Evolutionary conservation across 371 early-diverging fungal species (phyloP).

Genomic region (Lichtheimia corymbifera): DNA sequence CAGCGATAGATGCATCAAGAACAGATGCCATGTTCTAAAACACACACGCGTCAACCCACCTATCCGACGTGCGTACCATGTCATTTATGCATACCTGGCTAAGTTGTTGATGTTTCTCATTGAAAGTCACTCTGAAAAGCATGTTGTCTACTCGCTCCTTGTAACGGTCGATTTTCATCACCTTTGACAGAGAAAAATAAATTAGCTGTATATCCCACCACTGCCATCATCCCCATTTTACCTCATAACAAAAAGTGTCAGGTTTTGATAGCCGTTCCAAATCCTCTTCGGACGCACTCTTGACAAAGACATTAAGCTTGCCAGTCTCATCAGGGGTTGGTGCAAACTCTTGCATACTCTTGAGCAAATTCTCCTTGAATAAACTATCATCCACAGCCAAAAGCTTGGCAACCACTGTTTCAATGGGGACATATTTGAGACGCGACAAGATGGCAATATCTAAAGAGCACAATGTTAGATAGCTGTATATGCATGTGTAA

Average conservation of each 20-base stretch:
- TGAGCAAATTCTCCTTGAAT: conserved; percentile 66
- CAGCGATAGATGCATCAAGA: conserved; percentile 53
- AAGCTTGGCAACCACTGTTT: conserved; percentile 61
- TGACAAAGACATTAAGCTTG: conserved; percentile 66
- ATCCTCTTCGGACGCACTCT: conserved; percentile 67
- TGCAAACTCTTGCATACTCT: conserved; percentile 65
- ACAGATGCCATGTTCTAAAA: conserved; percentile 51
- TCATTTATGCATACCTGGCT: conserved; percentile 49
- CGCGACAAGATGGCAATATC: conserved; percentile 73
- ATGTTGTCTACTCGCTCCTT: conserved; percentile 79
- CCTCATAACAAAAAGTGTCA: conserved; percentile 85
- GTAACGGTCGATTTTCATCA: conserved; percentile 82
- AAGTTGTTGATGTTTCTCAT: conserved; percentile 70
- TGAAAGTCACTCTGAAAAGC: conserved; percentile 76
- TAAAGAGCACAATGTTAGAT: conserved; percentile 13
- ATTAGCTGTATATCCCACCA: background rate
- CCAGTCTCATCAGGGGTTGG: conserved; percentile 81
- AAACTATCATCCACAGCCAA: conserved; percentile 63
- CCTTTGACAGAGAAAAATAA: conserved; percentile 28
- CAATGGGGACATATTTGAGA: conserved; percentile 62
- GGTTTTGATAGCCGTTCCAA: conserved; percentile 69
- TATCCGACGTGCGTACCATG: background rate
- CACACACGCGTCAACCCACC: background rate
- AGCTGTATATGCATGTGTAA: background rate
- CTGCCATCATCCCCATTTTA: conserved; percentile 16